These are phyloP conservation scores for Pseudohalonectria lignicola DNA, from an alignment of 2,329 filamentous ascomycete species.

Conservation along the genomic window DNA sequence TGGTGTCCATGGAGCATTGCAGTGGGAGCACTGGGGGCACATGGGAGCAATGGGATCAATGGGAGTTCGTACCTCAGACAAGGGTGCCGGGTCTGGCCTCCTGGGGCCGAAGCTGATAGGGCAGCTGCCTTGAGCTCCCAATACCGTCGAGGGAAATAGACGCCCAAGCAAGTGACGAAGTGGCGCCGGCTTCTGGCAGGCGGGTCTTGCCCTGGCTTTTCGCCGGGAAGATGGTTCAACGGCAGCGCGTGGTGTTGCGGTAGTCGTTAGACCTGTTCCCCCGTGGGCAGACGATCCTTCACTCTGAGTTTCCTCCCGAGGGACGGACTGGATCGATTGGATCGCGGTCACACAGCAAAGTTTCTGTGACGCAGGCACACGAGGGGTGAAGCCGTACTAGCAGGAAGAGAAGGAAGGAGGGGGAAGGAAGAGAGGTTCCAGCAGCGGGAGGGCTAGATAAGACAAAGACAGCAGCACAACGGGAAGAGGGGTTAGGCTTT, in stretches of 20 bases:
- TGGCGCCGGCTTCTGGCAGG: conserved; percentile 15
- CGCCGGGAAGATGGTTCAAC: conserved; percentile 1
- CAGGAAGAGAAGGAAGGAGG: neutral
- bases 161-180: conserved; percentile 26
- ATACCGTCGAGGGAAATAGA: conserved; percentile 28
- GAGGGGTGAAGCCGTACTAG: too few species aligned
- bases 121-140: conserved; percentile 10
- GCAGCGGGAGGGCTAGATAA: neutral
- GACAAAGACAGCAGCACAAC: neutral
- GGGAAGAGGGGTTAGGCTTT: neutral
- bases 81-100: conserved; percentile 21
- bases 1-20: conserved; percentile 24
- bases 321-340: too few species aligned
- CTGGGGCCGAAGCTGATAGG: conserved; percentile 30
- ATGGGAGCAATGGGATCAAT: conserved; percentile 21
- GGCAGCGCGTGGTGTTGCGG: conserved; percentile 3
- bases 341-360: too few species aligned
- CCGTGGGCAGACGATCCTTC: neutral
- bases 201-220: neutral
- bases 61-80: conserved; percentile 25
- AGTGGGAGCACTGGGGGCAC: conserved; percentile 20
- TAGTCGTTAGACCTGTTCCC: neutral
- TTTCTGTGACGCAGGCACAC: too few species aligned
- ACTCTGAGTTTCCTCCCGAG: neutral
- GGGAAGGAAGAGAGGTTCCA: neutral